Percentiles rank a stretch among this genome's conserved stretches.
Conservation (phyloP, 1,284 basidiomycete genomes). For the Trichosporon sp. region DNA sequence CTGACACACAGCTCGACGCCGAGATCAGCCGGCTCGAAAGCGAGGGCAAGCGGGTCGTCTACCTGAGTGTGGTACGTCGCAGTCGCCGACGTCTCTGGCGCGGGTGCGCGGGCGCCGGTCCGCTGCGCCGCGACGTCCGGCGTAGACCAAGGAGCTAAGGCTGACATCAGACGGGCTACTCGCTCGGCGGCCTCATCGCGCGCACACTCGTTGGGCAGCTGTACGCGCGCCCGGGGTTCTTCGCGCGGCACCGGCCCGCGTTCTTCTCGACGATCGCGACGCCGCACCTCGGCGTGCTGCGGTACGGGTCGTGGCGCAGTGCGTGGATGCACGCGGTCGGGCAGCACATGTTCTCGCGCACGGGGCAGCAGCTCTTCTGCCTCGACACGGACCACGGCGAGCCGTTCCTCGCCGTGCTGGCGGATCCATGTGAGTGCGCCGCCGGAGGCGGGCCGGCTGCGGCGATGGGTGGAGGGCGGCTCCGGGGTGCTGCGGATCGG, state of each 20-base stretch:
- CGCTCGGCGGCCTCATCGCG: slow-evolving; percentile 23
- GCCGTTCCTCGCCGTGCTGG: slow-evolving; percentile 74
- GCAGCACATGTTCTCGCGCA: slow-evolving; percentile 69
- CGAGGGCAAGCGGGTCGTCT: slow-evolving; percentile 30
- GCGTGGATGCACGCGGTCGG: slow-evolving; percentile 58
- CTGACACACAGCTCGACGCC: slow-evolving; percentile 29
- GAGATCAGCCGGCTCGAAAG: slow-evolving; percentile 37
- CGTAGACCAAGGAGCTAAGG: too few species aligned
- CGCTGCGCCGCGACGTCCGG: too few species aligned
- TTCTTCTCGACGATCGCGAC: slow-evolving; percentile 48
- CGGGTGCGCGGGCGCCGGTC: too few species aligned
- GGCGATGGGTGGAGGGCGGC: too few species aligned
- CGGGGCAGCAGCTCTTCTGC: slow-evolving; percentile 74
- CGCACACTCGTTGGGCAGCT: slow-evolving; percentile 45
- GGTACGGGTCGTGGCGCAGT: slow-evolving; percentile 26
- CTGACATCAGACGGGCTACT: not conserved
- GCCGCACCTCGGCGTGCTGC: slow-evolving; percentile 43
- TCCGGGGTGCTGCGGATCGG: too few species aligned
- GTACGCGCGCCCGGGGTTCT: slow-evolving; percentile 42
- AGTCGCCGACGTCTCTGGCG: not conserved
- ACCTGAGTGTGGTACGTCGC: slow-evolving; percentile 39
- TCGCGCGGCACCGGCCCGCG: slow-evolving; percentile 32
- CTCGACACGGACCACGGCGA: slow-evolving; percentile 64
- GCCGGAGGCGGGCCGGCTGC: not conserved
- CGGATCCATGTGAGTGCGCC: slow-evolving; percentile 64